A percentile compares a stretch with the other conserved stretches of the same genome.
Evolutionary conservation across 805 yeast genomes (phyloP).

Genomic region (Starmerella potacharoeniae): DNA sequence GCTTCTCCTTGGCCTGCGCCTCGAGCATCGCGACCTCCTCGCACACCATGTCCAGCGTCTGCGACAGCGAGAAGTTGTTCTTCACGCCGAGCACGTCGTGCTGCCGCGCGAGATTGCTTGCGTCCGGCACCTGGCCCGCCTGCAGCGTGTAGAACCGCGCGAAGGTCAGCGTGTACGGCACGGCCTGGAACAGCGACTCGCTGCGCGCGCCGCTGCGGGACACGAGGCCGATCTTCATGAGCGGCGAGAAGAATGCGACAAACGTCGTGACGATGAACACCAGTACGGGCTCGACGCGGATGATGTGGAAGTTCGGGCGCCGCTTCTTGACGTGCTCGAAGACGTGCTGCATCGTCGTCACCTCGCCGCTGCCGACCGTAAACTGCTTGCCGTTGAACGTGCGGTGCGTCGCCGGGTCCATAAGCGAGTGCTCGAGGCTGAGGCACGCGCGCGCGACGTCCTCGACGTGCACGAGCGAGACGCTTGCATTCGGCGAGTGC

Average conservation of each 20-base stretch:
- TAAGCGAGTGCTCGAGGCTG: conserved; percentile 26
- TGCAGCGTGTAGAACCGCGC: conserved; percentile 24
- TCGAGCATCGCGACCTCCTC: conserved; percentile 14
- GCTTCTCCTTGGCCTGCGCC: neutral
- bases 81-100: conserved; percentile 17
- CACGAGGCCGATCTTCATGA: neutral
- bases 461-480: conserved; percentile 27
- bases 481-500: conserved; percentile 22
- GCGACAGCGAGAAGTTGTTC: conserved; percentile 21
- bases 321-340: conserved; percentile 18
- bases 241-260: conserved; percentile 13
- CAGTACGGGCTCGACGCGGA: conserved; percentile 20
- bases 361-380: conserved; percentile 18
- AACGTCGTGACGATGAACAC: conserved; percentile 16
- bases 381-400: conserved; percentile 13
- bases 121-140: conserved; percentile 22
- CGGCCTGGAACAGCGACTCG: conserved; percentile 17
- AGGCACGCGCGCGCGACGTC: conserved; percentile 35
- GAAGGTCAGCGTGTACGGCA: conserved; percentile 20
- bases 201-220: conserved; percentile 2
- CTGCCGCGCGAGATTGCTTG: conserved; percentile 14
- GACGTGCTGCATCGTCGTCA: conserved; percentile 21
- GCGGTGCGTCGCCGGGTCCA: conserved; percentile 20
- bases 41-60: conserved; percentile 21
- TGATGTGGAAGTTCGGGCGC: conserved; percentile 10